phyloP scores from a whole-genome alignment of 108 stramenopile genomes.

The Seminavis robusta region DNA sequence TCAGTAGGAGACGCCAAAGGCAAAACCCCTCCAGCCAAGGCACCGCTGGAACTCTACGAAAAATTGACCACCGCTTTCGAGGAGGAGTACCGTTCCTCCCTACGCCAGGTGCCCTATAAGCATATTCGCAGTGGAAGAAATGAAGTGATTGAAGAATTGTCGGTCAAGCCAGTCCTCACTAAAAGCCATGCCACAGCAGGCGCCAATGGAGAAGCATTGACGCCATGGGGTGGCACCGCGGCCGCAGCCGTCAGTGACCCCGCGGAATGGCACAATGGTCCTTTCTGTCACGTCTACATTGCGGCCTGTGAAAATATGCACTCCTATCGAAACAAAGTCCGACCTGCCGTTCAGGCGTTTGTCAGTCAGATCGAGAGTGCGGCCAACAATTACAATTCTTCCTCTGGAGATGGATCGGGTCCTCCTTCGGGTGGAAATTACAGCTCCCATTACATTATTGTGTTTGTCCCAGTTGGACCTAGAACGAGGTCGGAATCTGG shows the following conservation, averaged over 20 bases:
- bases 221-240: conserved; percentile 20
- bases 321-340: conserved; percentile 69
- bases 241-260: conserved; percentile 38
- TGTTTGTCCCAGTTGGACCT: conserved; percentile 51
- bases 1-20: conserved; percentile 21
- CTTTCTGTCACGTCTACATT: conserved; percentile 80
- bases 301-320: conserved; percentile 62
- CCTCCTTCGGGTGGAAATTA: conserved; percentile 10
- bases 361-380: conserved; percentile 73
- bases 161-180: conserved; percentile 40
- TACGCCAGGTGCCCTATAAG: conserved; percentile 53
- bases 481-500: neutral
- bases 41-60: conserved; percentile 25
- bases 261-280: conserved; percentile 68
- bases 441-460: conserved; percentile 58
- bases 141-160: conserved; percentile 37
- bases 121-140: conserved; percentile 44
- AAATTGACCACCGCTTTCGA: conserved; percentile 41
- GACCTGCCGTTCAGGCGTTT: conserved; percentile 72
- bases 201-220: conserved; percentile 28
- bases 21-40: neutral
- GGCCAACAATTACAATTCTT: conserved; percentile 13
- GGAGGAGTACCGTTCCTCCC: conserved; percentile 47
- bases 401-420: too few relatives aligned
- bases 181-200: conserved; percentile 8